Percentiles rank a stretch among this genome's conserved stretches.
Conservation (phyloP, 495 filamentous ascomycete genomes). For the Xylaria longipes region DNA sequence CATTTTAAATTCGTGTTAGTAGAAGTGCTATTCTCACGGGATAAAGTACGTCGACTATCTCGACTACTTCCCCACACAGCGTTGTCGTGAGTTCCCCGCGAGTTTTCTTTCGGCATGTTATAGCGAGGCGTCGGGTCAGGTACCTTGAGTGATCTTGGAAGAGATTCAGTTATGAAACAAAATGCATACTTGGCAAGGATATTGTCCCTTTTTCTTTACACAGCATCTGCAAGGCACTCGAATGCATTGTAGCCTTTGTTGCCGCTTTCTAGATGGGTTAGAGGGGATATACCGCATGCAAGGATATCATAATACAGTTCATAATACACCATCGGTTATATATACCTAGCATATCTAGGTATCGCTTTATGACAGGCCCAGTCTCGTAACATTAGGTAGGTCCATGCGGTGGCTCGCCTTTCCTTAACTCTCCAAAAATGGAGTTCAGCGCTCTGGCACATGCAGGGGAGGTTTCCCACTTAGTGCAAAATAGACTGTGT, state of each 20-base stretch:
- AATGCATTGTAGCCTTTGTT: slow-evolving; percentile 21
- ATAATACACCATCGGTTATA: slow-evolving; percentile 14
- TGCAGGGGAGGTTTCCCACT: background rate
- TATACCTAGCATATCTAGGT: background rate
- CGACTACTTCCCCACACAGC: slow-evolving; percentile 16
- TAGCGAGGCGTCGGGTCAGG: slow-evolving; percentile 47
- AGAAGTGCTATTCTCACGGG: slow-evolving; percentile 18
- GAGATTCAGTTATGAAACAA: slow-evolving; percentile 37
- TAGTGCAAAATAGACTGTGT: background rate
- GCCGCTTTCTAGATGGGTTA: slow-evolving; percentile 27
- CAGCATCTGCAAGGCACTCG: slow-evolving; percentile 24
- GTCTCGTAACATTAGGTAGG: background rate
- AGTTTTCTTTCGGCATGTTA: slow-evolving; percentile 39
- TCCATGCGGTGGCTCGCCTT: slow-evolving; percentile 5
- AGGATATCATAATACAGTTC: slow-evolving; percentile 22
- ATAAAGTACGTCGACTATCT: slow-evolving; percentile 23
- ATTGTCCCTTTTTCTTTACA: slow-evolving; percentile 17
- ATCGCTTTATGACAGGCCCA: background rate
- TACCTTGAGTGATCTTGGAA: slow-evolving; percentile 41
- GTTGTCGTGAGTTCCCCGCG: slow-evolving; percentile 11
- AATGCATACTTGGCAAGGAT: slow-evolving; percentile 34
- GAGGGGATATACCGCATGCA: slow-evolving; percentile 22
- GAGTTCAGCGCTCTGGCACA: background rate
- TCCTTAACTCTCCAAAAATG: background rate
- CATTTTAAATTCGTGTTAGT: slow-evolving; percentile 59